Percentiles rank a stretch among this genome's conserved stretches.
Conservation (phyloP, 768 basidiomycete species). For the Collybia mongolica region DNA sequence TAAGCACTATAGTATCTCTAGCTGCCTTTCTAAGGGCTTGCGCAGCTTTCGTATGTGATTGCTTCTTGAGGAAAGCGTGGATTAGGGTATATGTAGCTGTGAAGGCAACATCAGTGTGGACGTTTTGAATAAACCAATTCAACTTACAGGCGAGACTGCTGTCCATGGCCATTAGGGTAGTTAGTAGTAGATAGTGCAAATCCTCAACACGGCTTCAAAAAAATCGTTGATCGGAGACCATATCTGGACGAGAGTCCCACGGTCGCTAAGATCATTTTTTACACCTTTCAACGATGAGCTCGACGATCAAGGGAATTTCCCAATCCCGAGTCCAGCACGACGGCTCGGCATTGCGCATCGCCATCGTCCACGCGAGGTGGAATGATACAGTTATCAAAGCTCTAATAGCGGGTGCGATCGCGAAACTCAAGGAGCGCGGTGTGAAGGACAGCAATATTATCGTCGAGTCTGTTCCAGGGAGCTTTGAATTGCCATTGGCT, state of each 20-base stretch:
- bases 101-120: background rate
- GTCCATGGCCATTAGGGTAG: conserved; percentile 1
- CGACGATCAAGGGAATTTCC: conserved; percentile 77
- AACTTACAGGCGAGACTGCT: conserved; percentile 47
- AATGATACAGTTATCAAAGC: conserved; percentile 86
- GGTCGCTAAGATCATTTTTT: conserved; percentile 18
- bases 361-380: conserved; percentile 97
- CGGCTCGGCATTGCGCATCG: conserved; percentile 78
- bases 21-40: conserved; percentile 73
- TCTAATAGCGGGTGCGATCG: conserved; percentile 75
- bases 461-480: conserved; percentile 89
- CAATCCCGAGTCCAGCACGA: conserved; percentile 64
- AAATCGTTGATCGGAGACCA: background rate
- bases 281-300: conserved; percentile 33
- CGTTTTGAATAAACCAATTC: too few species aligned
- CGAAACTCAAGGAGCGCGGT: conserved; percentile 79
- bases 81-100: conserved; percentile 77
- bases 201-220: background rate
- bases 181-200: background rate
- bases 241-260: conserved; percentile 27
- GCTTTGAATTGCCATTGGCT: conserved; percentile 91
- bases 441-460: conserved; percentile 91
- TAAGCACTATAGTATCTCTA: conserved; percentile 57
- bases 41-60: conserved; percentile 69
- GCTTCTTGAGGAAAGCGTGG: conserved; percentile 67